These are phyloP conservation scores for Pythium pyrilobum DNA, from an alignment of 352 stramenopile species.

Conservation along the genomic window DNA sequence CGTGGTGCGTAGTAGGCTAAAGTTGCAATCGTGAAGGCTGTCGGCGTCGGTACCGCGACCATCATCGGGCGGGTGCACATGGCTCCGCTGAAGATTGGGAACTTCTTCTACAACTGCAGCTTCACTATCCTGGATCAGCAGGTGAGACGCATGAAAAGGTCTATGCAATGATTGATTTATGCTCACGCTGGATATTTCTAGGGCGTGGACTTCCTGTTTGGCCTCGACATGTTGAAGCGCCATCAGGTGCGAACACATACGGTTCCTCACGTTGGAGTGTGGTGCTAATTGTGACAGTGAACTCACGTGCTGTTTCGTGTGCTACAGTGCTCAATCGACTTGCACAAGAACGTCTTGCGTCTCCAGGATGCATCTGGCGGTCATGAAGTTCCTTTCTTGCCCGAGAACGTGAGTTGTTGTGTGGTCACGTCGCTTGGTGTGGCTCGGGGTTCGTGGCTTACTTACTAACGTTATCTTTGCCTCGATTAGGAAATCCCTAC, in stretches of 20 bases:
- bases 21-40: slow-evolving; percentile 45
- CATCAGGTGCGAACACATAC: slow-evolving; percentile 65
- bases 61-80: slow-evolving; percentile 96
- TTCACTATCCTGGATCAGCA: slow-evolving; percentile 92
- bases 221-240: slow-evolving; percentile 97
- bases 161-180: background rate
- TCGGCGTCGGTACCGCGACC: slow-evolving; percentile 94
- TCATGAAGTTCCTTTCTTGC: slow-evolving; percentile 84
- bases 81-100: slow-evolving; percentile 86
- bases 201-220: slow-evolving; percentile 97
- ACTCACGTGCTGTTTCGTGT: too few relatives aligned
- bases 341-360: slow-evolving; percentile 88
- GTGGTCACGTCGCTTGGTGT: too few relatives aligned
- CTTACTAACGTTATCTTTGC: too few relatives aligned
- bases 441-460: too few relatives aligned
- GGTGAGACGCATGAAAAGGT: slow-evolving; percentile 12
- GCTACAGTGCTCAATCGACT: slow-evolving; percentile 92
- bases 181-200: slow-evolving; percentile 13
- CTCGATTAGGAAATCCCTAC: slow-evolving; percentile 79
- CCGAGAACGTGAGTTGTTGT: slow-evolving; percentile 55
- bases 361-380: slow-evolving; percentile 57
- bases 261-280: background rate
- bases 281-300: slow-evolving; percentile 4
- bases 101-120: slow-evolving; percentile 90
- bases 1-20: too few relatives aligned